Percentiles rank a stretch among this genome's conserved stretches.
These are phyloP conservation scores for Rhodosporidiobolus sp. DNA, from an alignment of 768 basidiomycete species.

Conservation along the genomic window DNA sequence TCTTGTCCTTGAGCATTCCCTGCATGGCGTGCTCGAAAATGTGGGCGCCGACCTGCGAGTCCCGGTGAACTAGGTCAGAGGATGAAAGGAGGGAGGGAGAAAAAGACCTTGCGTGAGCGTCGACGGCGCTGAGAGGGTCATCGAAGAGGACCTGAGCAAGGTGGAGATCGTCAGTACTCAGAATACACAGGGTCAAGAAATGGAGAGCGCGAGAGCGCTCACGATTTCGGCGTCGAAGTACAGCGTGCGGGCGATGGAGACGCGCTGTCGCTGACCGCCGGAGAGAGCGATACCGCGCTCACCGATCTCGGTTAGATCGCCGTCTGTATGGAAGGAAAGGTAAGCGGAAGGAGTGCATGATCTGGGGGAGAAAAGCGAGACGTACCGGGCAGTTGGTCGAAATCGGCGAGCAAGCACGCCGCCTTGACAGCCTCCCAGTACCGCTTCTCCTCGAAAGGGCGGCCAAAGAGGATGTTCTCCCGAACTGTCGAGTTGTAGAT, in stretches of 20 bases:
- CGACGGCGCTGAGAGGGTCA: constrained; percentile 56
- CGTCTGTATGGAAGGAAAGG: constrained; percentile 1
- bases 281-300: constrained; percentile 84
- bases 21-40: constrained; percentile 82
- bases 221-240: constrained; percentile 83
- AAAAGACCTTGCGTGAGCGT: neutral
- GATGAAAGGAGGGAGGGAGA: no score
- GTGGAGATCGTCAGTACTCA: no score
- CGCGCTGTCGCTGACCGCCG: constrained; percentile 73
- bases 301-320: constrained; percentile 56
- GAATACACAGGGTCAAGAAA: neutral
- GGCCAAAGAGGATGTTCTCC: constrained; percentile 85
- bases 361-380: neutral
- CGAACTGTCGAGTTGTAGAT: constrained; percentile 77
- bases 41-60: constrained; percentile 83
- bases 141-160: constrained; percentile 56
- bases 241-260: constrained; percentile 79
- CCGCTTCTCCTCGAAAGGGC: constrained; percentile 70
- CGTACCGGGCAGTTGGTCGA: constrained; percentile 28
- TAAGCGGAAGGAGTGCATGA: neutral
- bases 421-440: constrained; percentile 8
- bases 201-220: constrained; percentile 59
- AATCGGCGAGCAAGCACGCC: constrained; percentile 17
- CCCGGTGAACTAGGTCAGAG: constrained; percentile 47
- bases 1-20: constrained; percentile 63